Evolutionary conservation across 2,329 filamentous ascomycete genomes (phyloP).

Genomic region (Ophiobolus disseminans): DNA sequence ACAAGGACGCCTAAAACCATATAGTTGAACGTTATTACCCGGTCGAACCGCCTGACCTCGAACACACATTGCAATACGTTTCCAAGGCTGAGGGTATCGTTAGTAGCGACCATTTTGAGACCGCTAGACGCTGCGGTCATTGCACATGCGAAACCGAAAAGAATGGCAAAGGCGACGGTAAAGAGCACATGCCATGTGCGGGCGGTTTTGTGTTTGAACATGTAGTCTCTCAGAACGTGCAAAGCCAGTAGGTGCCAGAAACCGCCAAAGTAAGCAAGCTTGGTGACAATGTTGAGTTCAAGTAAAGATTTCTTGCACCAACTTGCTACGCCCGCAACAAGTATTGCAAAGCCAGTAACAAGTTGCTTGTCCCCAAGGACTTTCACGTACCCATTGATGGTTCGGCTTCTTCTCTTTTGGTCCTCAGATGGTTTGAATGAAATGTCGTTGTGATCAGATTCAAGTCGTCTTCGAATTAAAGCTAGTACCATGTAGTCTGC

Average conservation of each 20-base stretch:
- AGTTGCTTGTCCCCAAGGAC: constrained; percentile 7
- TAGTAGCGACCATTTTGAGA: background rate
- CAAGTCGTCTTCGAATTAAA: too few relatives aligned
- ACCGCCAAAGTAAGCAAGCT: constrained; percentile 10
- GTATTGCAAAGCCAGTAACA: constrained; percentile 13
- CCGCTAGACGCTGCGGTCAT: background rate
- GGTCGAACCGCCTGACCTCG: background rate
- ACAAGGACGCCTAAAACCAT: background rate
- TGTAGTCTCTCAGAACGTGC: background rate
- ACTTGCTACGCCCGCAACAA: constrained; percentile 10
- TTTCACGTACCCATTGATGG: background rate
- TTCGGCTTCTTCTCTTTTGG: background rate
- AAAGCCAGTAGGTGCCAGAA: background rate
- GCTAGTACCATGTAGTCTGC: too few relatives aligned
- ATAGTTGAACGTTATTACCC: background rate
- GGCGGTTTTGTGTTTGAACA: background rate
- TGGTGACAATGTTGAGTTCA: constrained; percentile 9
- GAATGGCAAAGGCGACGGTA: background rate
- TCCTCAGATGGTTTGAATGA: background rate
- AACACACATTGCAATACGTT: background rate
- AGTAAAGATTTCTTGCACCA: constrained; percentile 4
- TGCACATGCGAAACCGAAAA: background rate
- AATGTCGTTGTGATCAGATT: background rate
- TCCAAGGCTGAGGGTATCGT: background rate
- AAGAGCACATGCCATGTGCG: background rate